phyloP scores from a whole-genome alignment of 371 early-diverging fungal species.

The Phascolomyces articulosus region DNA sequence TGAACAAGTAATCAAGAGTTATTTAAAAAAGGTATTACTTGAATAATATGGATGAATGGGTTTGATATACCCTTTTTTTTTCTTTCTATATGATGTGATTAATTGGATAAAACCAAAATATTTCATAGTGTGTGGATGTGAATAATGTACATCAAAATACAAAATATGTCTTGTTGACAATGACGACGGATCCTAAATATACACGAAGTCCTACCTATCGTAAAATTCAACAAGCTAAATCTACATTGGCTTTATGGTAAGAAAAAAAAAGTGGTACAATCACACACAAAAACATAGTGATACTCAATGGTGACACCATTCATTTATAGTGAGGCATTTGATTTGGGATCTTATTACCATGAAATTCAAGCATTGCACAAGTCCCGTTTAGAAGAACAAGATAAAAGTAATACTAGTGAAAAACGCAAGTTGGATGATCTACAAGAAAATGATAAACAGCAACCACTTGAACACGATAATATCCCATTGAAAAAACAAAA shows the following conservation, averaged over 20 bases:
- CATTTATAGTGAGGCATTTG: conserved; percentile 37
- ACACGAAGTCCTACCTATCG: conserved; percentile 52
- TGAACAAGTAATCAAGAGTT: conserved; percentile 60
- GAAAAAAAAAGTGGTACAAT: conserved; percentile 8
- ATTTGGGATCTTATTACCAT: conserved; percentile 43
- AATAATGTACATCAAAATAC: conserved; percentile 81
- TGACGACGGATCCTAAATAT: conserved; percentile 68
- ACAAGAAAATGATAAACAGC: no score
- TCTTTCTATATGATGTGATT: no score
- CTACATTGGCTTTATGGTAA: conserved; percentile 53
- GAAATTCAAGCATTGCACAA: conserved; percentile 29
- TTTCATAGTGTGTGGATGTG: conserved; percentile 51
- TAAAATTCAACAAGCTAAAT: conserved; percentile 53
- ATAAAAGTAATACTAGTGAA: not conserved
- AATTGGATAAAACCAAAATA: no score
- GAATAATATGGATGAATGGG: no score
- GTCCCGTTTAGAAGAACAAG: conserved; percentile 16
- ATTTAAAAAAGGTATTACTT: conserved; percentile 61
- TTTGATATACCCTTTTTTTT: no score
- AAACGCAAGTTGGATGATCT: not conserved
- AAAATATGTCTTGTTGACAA: conserved; percentile 89
- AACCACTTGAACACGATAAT: not conserved
- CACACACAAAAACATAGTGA: no score
- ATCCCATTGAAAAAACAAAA: conserved; percentile 1
- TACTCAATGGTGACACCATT: not conserved